Percentiles rank a stretch among this genome's conserved stretches.
These are phyloP conservation scores for Verticillium tricorpus DNA, from an alignment of 2,329 filamentous ascomycete genomes.

Conservation along the genomic window DNA sequence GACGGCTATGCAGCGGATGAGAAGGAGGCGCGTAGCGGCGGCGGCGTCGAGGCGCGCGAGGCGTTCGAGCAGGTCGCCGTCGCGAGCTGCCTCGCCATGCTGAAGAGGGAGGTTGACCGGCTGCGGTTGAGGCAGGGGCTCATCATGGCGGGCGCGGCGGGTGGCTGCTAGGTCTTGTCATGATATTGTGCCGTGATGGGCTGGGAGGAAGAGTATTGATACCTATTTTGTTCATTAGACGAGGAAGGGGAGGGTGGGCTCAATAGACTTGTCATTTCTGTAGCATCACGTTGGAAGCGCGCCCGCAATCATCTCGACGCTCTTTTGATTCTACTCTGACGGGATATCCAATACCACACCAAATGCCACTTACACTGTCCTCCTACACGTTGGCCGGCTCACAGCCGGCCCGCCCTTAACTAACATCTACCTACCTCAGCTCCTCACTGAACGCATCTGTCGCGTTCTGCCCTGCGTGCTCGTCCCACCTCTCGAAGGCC, in stretches of 20 bases:
- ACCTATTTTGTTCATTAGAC: too few species aligned
- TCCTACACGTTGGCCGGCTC: not conserved
- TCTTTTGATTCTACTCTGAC: not conserved
- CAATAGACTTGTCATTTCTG: too few species aligned
- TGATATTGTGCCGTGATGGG: too few species aligned
- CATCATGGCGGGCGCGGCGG: conserved; percentile 30
- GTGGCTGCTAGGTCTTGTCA: not conserved
- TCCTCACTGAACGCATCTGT: not conserved
- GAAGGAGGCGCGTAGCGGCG: not conserved
- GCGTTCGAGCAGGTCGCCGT: conserved; percentile 47
- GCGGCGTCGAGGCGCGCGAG: conserved; percentile 18
- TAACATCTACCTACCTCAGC: not conserved
- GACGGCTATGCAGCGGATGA: not conserved
- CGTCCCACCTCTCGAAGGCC: not conserved
- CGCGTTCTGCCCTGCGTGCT: not conserved
- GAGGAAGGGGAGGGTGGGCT: too few species aligned
- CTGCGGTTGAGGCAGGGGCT: conserved; percentile 46
- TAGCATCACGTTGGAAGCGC: too few species aligned
- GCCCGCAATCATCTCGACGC: not conserved
- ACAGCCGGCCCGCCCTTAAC: not conserved
- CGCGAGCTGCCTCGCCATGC: conserved; percentile 54
- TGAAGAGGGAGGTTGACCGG: conserved; percentile 62
- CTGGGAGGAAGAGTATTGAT: not conserved
- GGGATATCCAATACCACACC: not conserved
- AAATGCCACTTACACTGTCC: not conserved